A percentile compares a stretch with the other conserved stretches of the same genome.
These are phyloP conservation scores for Antarctomyces pellizariae DNA, from an alignment of 495 filamentous ascomycete species.

Conservation along the genomic window DNA sequence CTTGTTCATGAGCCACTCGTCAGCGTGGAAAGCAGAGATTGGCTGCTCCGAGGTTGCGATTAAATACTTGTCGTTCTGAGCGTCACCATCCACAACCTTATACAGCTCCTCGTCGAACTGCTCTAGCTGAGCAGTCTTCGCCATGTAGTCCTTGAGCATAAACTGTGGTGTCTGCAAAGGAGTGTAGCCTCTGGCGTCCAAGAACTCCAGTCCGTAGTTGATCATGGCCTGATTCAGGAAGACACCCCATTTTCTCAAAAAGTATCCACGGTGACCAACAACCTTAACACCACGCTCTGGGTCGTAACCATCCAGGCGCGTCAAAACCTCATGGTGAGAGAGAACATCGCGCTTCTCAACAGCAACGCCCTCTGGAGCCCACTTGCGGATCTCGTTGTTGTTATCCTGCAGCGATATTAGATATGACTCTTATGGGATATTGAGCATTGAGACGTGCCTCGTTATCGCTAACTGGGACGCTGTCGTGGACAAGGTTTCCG, in stretches of 20 bases:
- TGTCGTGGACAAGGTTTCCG: conserved; percentile 84
- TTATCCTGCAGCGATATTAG: conserved; percentile 31
- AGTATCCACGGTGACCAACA: conserved; percentile 89
- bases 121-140: conserved; percentile 93
- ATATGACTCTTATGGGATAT: neutral
- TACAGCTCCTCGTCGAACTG: conserved; percentile 96
- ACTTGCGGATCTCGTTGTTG: conserved; percentile 51
- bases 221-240: conserved; percentile 81
- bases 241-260: conserved; percentile 71
- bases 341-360: conserved; percentile 50
- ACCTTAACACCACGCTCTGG: conserved; percentile 84
- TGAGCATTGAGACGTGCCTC: conserved; percentile 26
- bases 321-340: conserved; percentile 87
- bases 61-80: conserved; percentile 80
- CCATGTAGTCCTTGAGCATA: conserved; percentile 91
- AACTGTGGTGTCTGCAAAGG: conserved; percentile 84
- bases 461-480: conserved; percentile 73
- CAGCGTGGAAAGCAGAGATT: conserved; percentile 71
- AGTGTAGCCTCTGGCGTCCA: conserved; percentile 54
- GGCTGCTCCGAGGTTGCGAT: conserved; percentile 97
- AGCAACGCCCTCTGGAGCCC: conserved; percentile 49
- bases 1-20: conserved; percentile 73
- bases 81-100: conserved; percentile 76
- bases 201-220: conserved; percentile 83
- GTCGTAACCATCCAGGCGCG: conserved; percentile 75